Conservation (phyloP, 345 rosid genomes). For the Brassica nigra region DNA sequence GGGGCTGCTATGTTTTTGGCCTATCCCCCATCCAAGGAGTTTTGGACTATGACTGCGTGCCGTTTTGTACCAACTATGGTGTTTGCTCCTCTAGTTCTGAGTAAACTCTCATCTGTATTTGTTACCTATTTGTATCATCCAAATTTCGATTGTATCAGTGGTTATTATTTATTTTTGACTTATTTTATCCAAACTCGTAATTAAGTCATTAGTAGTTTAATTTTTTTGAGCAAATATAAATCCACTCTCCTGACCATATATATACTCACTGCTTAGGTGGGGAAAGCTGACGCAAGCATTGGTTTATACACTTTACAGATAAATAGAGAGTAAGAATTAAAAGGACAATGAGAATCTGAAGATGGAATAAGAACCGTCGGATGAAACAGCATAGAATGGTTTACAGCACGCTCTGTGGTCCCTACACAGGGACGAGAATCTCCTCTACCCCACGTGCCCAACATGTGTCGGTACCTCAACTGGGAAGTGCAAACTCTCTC, state of each 20-base stretch:
- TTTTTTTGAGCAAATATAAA: neutral
- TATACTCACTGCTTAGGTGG: neutral
- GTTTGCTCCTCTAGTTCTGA: slow-evolving; percentile 30
- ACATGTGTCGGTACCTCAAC: slow-evolving; percentile 40
- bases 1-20: slow-evolving; percentile 39
- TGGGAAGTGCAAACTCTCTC: slow-evolving; percentile 28
- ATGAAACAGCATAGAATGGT: slow-evolving; percentile 30
- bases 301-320: slow-evolving; percentile 8
- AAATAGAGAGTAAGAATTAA: neutral
- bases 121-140: neutral
- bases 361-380: slow-evolving; percentile 32
- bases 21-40: slow-evolving; percentile 10
- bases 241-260: neutral
- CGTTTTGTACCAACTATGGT: slow-evolving; percentile 27
- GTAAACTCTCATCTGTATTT: slow-evolving; percentile 25
- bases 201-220: neutral
- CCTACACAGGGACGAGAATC: slow-evolving; percentile 23
- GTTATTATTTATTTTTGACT: neutral
- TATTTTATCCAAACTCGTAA: neutral
- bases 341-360: neutral
- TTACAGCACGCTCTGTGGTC: slow-evolving; percentile 52
- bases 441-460: slow-evolving; percentile 34
- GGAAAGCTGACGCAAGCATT: slow-evolving; percentile 39
- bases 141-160: slow-evolving; percentile 4
- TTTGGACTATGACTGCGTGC: slow-evolving; percentile 29